A percentile compares a stretch with the other conserved stretches of the same genome.
Evolutionary conservation across 2,329 filamentous ascomycete genomes (phyloP).

Genomic region (Ophiognomonia clavigignenti-juglandacearum): DNA sequence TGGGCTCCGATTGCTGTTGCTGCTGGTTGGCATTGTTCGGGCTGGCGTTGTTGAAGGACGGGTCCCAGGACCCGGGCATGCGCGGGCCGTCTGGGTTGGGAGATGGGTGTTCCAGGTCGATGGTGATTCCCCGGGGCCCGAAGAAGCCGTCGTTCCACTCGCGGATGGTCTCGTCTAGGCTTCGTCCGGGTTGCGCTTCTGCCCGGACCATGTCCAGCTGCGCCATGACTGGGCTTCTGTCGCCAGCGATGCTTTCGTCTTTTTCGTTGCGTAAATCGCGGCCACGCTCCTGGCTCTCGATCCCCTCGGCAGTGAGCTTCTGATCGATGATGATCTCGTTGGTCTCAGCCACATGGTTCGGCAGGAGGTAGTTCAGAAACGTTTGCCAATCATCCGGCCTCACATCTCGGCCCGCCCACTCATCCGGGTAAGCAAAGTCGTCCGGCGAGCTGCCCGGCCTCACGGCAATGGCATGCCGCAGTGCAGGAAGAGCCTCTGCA

Average conservation of each 20-base stretch:
- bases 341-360: slow-evolving; percentile 36
- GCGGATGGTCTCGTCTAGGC: slow-evolving; percentile 36
- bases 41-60: slow-evolving; percentile 21
- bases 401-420: slow-evolving; percentile 38
- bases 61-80: slow-evolving; percentile 30
- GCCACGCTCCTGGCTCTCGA: slow-evolving; percentile 23
- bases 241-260: slow-evolving; percentile 8
- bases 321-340: slow-evolving; percentile 46
- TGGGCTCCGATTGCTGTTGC: slow-evolving; percentile 11
- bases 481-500: not conserved
- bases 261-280: slow-evolving; percentile 15
- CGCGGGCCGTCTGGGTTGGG: slow-evolving; percentile 12
- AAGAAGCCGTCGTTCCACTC: slow-evolving; percentile 59
- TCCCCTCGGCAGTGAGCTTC: slow-evolving; percentile 40
- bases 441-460: slow-evolving; percentile 30
- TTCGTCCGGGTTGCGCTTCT: slow-evolving; percentile 22
- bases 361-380: slow-evolving; percentile 52
- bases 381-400: slow-evolving; percentile 53
- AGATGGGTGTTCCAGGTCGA: slow-evolving; percentile 28
- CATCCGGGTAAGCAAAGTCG: slow-evolving; percentile 38
- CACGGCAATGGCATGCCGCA: slow-evolving; percentile 32
- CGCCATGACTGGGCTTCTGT: slow-evolving; percentile 32
- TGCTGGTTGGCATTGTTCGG: not conserved
- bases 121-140: slow-evolving; percentile 39
- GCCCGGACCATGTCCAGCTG: slow-evolving; percentile 34